Evolutionary conservation across 306 rosid genomes (phyloP).

Genomic region (Rubus parviflorus): DNA sequence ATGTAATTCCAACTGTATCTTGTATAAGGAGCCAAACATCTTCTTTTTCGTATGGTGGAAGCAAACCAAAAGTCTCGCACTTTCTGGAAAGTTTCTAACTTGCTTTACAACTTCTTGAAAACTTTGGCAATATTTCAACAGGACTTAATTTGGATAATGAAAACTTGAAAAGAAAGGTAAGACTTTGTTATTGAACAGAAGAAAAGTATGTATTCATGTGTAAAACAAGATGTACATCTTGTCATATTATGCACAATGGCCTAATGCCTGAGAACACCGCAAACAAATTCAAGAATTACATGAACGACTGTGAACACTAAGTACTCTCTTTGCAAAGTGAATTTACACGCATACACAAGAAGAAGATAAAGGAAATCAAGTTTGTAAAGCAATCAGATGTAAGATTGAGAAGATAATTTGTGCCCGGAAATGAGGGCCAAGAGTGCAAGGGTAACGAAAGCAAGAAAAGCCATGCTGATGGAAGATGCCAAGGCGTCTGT

Average conservation of each 20-base stretch:
- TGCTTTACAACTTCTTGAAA: background rate
- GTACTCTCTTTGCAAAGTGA: background rate
- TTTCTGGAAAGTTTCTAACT: background rate
- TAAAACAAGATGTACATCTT: conserved; percentile 1
- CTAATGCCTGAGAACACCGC: background rate
- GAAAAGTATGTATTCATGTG: conserved; percentile 1
- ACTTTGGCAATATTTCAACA: background rate
- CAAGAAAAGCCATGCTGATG: conserved; percentile 65
- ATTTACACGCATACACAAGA: background rate
- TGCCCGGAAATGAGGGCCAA: conserved; percentile 67
- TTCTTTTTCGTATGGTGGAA: background rate
- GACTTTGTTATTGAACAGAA: background rate
- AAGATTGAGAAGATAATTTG: conserved; percentile 56
- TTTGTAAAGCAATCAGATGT: conserved; percentile 34
- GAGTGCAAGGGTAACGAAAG: conserved; percentile 53
- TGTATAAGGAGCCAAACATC: background rate
- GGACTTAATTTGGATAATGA: background rate
- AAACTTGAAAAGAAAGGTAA: background rate
- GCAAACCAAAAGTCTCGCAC: background rate
- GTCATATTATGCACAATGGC: conserved; percentile 13
- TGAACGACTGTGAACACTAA: conserved; percentile 1
- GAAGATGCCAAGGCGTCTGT: conserved; percentile 64
- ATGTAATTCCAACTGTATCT: background rate
- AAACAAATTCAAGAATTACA: background rate
- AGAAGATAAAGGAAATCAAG: background rate